Evolutionary conservation across 2,329 filamentous ascomycete genomes (phyloP), one percentile per base, ranked within the genome.

Genomic region (Rutstroemia sydowiana): DNA sequence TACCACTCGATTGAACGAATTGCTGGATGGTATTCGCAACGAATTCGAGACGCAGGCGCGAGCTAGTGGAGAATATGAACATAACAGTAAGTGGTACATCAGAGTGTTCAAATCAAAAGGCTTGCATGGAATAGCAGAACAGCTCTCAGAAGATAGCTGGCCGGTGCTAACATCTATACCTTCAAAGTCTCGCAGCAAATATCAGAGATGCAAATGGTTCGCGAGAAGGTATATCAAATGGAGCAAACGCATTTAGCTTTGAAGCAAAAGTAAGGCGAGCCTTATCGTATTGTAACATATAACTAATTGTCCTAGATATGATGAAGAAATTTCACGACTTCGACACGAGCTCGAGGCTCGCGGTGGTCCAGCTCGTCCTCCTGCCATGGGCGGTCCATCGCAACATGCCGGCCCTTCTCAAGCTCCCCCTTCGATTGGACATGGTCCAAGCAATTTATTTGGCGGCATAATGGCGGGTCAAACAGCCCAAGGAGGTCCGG

Each of bases 401-500:
- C 85, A 86, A 65, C 88, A 93, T 78, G 81, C 81, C 54, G 88
- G 85, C 40, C 86, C 89, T 52, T 84, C 87, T 45, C 87, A 89
- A 57, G 87, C 87, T 55, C 92, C 93, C 32, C 91, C 84, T 32
- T 74, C 88, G 45, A 87, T 97, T 61, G 88, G 90, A 26, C 87
- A 95, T 65, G 91, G 92, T 23, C 82, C 83, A 51, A 92, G 87
- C 68, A 93, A 95, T 65, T 78, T 97, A 37, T 97, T 98, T 66
- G 90, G 89, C 61, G 90, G 89, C 52, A 95, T 97, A 66, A 97
- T 98, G 88, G 83, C 91, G 51, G 92, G 92, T 59, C 83, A 84
- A 69, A 82, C 79, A 57, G 87, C 85, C 63, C 89, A 92, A 72
- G 87, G 85, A 63, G 89, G 87, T 55, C 87, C 89, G 57, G 88